Percentiles rank a stretch among this genome's conserved stretches.
phyloP scores from a whole-genome alignment of 1,284 basidiomycete genomes.

The Amylostereum areolatum region DNA sequence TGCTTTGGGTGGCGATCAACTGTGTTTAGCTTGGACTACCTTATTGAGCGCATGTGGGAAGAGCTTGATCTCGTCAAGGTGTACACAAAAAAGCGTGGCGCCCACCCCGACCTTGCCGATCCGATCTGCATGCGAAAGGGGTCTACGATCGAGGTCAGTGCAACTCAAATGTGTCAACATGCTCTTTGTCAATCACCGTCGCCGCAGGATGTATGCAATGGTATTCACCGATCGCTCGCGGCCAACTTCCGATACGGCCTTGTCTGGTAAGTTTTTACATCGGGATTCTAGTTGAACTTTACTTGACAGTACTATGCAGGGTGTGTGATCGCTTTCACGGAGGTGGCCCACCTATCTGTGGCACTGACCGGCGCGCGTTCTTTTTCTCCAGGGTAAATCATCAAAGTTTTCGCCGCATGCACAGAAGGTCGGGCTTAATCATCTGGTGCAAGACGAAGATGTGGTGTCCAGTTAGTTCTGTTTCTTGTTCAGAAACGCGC shows the following conservation, averaged over 20 bases:
- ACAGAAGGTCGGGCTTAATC: slow-evolving; percentile 87
- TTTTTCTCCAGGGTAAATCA: slow-evolving; percentile 64
- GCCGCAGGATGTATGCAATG: slow-evolving; percentile 77
- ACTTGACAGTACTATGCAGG: no score
- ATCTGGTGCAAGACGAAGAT: slow-evolving; percentile 90
- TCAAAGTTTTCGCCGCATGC: slow-evolving; percentile 90
- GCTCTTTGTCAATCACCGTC: slow-evolving; percentile 1
- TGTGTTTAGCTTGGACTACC: slow-evolving; percentile 67
- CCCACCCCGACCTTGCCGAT: slow-evolving; percentile 84
- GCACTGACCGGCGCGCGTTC: background rate
- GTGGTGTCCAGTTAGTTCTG: slow-evolving; percentile 79
- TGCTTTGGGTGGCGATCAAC: slow-evolving; percentile 1
- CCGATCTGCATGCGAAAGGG: slow-evolving; percentile 92
- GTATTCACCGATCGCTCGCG: slow-evolving; percentile 85
- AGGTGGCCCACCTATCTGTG: no score
- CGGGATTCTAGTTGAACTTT: background rate
- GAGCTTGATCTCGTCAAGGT: slow-evolving; percentile 84
- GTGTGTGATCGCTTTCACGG: no score
- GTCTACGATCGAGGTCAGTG: slow-evolving; percentile 81
- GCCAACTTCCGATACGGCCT: slow-evolving; percentile 91
- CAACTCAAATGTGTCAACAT: background rate
- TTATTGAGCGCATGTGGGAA: slow-evolving; percentile 90
- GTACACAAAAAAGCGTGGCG: slow-evolving; percentile 97
- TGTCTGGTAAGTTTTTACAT: slow-evolving; percentile 61
- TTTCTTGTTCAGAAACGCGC: background rate